A percentile compares a stretch with the other conserved stretches of the same genome.
These are phyloP conservation scores for Casuarina cunninghamiana DNA, from an alignment of 306 rosid species.

Conservation along the genomic window DNA sequence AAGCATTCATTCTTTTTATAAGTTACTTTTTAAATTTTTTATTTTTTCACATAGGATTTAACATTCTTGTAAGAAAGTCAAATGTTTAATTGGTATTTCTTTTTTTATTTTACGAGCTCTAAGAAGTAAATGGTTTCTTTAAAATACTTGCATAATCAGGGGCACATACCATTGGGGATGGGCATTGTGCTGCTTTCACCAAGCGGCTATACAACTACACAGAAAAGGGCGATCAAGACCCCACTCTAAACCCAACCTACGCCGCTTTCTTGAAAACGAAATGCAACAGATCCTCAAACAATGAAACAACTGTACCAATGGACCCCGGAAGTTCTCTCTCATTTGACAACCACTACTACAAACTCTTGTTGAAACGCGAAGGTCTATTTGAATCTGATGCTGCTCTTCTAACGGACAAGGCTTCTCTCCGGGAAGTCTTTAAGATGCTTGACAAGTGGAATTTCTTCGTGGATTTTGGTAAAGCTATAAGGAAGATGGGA, in stretches of 20 bases:
- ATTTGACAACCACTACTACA: slow-evolving; percentile 48
- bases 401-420: slow-evolving; percentile 39
- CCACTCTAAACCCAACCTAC: slow-evolving; percentile 42
- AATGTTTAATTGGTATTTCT: too few species aligned
- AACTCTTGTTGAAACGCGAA: slow-evolving; percentile 30
- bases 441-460: slow-evolving; percentile 16
- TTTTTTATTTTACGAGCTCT: too few species aligned
- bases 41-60: too few species aligned
- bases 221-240: slow-evolving; percentile 62
- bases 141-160: not conserved
- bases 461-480: slow-evolving; percentile 45
- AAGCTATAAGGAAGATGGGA: slow-evolving; percentile 62
- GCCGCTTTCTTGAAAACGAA: slow-evolving; percentile 32
- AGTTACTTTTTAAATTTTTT: too few species aligned
- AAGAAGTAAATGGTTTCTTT: too few species aligned
- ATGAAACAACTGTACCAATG: slow-evolving; percentile 35
- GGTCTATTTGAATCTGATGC: slow-evolving; percentile 69
- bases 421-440: slow-evolving; percentile 15
- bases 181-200: slow-evolving; percentile 21
- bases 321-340: slow-evolving; percentile 39
- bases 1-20: too few species aligned
- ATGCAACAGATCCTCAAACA: slow-evolving; percentile 33
- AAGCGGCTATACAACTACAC: slow-evolving; percentile 60
- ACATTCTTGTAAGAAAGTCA: too few species aligned
- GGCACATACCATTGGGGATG: slow-evolving; percentile 41